Base-by-base conservation (phyloP, 352 stramenopile genomes). In the Globisporangium splendens region DNA sequence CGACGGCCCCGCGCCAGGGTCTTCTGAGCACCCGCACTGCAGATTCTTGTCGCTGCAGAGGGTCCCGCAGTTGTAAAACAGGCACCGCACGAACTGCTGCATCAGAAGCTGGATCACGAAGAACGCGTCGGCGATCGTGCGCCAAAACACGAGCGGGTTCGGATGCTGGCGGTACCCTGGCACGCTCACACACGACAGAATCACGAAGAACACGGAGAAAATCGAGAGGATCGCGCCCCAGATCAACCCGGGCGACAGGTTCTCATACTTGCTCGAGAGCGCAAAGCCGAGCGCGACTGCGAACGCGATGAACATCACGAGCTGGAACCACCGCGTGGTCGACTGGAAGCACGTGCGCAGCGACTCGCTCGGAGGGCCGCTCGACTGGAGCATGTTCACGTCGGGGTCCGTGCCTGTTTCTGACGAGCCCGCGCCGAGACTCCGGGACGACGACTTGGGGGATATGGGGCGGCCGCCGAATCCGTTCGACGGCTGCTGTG, bases 131-230 rank as follows among this genome's bases (percentile, higher is more conserved):
- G 82, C 82, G 61, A 96, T 93, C 15, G 84, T 91, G 49, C 84
- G 81, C 83, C 83, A 96, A 61, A 96, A 96, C 24, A 96, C 83
- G 50, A 96, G 80, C 62, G 86, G 84, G 52, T 96, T 96, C 24
- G 86, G 86, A 56, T 96, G 86, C 59, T 93, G 84, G 0, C 86
- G 75, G 65, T 92, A 93, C 51, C 75, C 79, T 3, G 77, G 80
- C 21, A 93, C 83, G 58, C 83, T 91, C 14, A 69, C 75, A 63
- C 93, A 96, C 59, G 75, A 89, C 10, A 96, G 51, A 43, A 96
- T 90, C 31, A 95, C 84, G 51, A 93, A 91, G 55, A 94, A 80
- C 52, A 94, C 84, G n/a, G 84, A 94, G 61, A 93, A 90, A 52
- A 86, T 69, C 39, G 75, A 88, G 33, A 95, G 77, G 48, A 92